phyloP scores from a whole-genome alignment of 129 eudicot genomes.

The Centrapalus pauciflorus region DNA sequence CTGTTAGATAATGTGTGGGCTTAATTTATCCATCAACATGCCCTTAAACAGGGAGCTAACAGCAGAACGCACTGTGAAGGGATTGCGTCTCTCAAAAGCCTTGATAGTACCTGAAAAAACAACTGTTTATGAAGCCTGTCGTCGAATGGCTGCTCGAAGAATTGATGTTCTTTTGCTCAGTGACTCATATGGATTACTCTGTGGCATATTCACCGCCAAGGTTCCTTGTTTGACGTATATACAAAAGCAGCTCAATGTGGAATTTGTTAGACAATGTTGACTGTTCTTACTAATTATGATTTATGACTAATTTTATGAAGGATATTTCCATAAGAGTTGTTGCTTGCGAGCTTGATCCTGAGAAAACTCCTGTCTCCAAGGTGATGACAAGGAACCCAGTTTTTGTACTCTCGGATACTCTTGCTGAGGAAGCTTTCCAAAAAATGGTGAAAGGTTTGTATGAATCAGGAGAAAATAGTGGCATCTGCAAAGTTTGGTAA shows the following conservation, averaged over 20 bases:
- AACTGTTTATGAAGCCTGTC: conserved; percentile 84
- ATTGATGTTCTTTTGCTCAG: conserved; percentile 90
- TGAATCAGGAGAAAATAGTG: neutral
- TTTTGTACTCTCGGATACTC: conserved; percentile 91
- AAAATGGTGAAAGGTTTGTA: conserved; percentile 93
- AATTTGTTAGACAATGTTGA: too few relatives aligned
- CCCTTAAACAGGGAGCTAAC: conserved; percentile 68
- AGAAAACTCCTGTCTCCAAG: conserved; percentile 84
- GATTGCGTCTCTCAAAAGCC: conserved; percentile 90
- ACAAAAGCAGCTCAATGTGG: too few relatives aligned
- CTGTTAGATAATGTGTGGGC: too few relatives aligned
- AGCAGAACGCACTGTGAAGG: conserved; percentile 92
- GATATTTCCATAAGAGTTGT: conserved; percentile 90
- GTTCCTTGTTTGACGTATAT: conserved; percentile 24
- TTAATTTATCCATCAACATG: too few relatives aligned
- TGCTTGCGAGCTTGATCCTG: conserved; percentile 76
- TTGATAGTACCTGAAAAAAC: conserved; percentile 88
- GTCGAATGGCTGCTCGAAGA: conserved; percentile 92
- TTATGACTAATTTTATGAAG: too few relatives aligned
- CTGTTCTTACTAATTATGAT: too few relatives aligned
- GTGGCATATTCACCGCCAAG: conserved; percentile 96
- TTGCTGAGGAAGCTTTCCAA: conserved; percentile 95
- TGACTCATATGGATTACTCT: conserved; percentile 86
- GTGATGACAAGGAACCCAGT: conserved; percentile 92
- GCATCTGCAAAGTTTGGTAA: neutral